A percentile compares a stretch with the other conserved stretches of the same genome.
Conservation (phyloP, 2,329 filamentous ascomycete species). For the Cladosporium velox region DNA sequence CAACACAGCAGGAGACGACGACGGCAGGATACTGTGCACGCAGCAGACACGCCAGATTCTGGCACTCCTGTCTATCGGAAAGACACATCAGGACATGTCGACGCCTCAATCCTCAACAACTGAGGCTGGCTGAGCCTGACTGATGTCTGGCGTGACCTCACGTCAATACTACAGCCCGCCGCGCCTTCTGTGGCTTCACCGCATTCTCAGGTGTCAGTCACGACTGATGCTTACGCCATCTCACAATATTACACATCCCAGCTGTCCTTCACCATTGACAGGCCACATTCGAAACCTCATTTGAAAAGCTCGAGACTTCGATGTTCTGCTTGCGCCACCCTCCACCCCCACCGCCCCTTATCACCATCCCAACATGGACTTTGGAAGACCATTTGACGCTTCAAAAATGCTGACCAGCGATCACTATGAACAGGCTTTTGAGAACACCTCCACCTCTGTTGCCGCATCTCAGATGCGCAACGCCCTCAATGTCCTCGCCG, state of each 20-base stretch:
- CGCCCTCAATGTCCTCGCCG: constrained; percentile 85
- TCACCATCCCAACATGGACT: not conserved
- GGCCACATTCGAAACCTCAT: not conserved
- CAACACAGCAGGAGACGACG: not conserved
- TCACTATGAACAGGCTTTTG: constrained; percentile 72
- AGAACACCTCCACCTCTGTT: constrained; percentile 98
- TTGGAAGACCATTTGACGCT: not conserved
- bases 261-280: not conserved
- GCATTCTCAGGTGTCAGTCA: not conserved
- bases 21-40: not conserved
- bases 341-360: not conserved
- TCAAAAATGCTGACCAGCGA: constrained; percentile 23
- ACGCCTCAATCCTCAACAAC: not conserved
- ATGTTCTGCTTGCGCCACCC: constrained; percentile 2
- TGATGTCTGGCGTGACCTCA: not conserved
- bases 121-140: not conserved
- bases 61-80: not conserved
- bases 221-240: constrained; percentile 6
- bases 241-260: not conserved
- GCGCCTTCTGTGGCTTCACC: constrained; percentile 13
- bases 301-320: not conserved
- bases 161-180: not conserved
- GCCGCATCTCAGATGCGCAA: constrained; percentile 99
- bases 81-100: not conserved
- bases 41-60: not conserved